Conservation (phyloP, 2,329 filamentous ascomycete genomes). For the Calonectria pseudoturangicola region DNA sequence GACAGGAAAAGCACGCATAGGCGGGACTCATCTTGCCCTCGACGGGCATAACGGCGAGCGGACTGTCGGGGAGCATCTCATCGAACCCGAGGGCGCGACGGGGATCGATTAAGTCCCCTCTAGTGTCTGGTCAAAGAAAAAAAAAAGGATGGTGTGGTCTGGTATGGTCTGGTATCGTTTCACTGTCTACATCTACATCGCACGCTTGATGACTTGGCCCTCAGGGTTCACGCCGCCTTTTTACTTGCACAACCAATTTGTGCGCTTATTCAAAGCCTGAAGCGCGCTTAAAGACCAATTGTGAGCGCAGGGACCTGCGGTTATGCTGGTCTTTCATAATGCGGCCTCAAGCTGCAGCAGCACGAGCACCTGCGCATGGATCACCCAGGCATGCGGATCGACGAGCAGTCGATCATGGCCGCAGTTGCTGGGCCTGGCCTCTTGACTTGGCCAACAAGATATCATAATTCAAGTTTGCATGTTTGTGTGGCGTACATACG, state of each 20-base stretch:
- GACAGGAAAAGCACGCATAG: background rate
- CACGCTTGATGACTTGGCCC: background rate
- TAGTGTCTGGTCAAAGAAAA: background rate
- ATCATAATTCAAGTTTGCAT: constrained; percentile 1
- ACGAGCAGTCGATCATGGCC: constrained; percentile 25
- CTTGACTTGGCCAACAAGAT: background rate
- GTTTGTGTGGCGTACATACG: background rate
- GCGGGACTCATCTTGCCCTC: background rate
- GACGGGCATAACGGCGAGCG: constrained; percentile 11
- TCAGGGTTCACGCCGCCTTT: constrained; percentile 10
- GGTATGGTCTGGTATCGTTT: background rate
- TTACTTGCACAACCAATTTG: constrained; percentile 26
- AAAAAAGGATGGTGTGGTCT: background rate
- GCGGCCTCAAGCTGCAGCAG: constrained; percentile 20
- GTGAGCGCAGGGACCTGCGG: constrained; percentile 22
- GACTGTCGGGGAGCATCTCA: constrained; percentile 11
- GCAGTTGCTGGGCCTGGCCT: background rate
- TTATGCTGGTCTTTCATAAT: constrained; percentile 24
- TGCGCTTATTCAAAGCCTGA: constrained; percentile 3
- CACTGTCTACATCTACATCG: too few relatives aligned
- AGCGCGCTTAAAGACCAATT: background rate
- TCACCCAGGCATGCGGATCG: constrained; percentile 31
- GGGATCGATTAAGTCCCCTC: background rate
- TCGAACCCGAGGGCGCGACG: constrained; percentile 6
- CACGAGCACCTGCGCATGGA: constrained; percentile 21